phyloP scores from a whole-genome alignment of 2,329 filamentous ascomycete species.

The Talaromyces islandicus region DNA sequence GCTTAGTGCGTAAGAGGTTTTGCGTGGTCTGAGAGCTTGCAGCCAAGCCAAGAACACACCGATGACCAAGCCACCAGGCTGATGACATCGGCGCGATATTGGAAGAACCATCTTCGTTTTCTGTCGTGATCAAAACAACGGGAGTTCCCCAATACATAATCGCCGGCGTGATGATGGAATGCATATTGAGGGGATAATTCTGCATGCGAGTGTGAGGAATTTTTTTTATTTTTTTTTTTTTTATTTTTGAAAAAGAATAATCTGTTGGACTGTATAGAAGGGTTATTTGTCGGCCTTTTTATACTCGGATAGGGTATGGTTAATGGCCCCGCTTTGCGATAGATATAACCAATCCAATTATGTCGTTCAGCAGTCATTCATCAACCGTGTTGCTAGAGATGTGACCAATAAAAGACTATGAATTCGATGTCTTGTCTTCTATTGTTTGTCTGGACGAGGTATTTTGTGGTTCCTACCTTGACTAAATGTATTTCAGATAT shows the following conservation, averaged over 20 bases:
- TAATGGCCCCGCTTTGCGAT: background rate
- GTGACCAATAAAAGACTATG: background rate
- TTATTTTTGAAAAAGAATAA: too few species aligned
- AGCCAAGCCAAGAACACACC: slow-evolving; percentile 38
- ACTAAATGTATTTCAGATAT: too few species aligned
- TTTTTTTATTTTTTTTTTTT: background rate
- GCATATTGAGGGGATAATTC: background rate
- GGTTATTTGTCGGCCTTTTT: background rate
- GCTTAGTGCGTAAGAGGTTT: slow-evolving; percentile 36
- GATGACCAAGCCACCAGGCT: slow-evolving; percentile 40
- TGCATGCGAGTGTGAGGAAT: background rate
- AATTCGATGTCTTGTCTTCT: background rate
- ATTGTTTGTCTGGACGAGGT: too few species aligned
- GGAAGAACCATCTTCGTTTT: slow-evolving; percentile 35
- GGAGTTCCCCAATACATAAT: slow-evolving; percentile 7
- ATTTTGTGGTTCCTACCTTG: too few species aligned
- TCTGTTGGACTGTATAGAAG: background rate
- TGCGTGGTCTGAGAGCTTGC: slow-evolving; percentile 31
- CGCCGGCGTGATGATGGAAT: slow-evolving; percentile 1
- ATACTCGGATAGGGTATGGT: background rate
- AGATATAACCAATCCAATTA: background rate
- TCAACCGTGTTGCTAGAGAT: background rate
- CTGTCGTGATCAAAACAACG: slow-evolving; percentile 34
- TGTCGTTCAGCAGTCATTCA: background rate
- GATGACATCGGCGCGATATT: slow-evolving; percentile 43